Evolutionary conservation across 345 rosid species (phyloP), one percentile per base, ranked within the genome.

Genomic region (Bruguiera gymnorhiza): DNA sequence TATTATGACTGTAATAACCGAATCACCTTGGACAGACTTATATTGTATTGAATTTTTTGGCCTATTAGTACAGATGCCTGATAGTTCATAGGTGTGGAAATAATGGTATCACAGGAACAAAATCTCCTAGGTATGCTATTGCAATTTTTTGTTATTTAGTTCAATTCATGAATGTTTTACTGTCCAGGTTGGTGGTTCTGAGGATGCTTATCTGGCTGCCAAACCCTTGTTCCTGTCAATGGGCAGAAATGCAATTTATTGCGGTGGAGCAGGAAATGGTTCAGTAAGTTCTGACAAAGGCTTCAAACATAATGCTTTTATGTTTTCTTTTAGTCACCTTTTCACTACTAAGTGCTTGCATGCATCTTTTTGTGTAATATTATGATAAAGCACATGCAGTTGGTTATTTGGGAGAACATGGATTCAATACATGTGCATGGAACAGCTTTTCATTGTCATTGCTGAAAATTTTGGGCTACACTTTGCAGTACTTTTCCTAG

Each of bases 211-310:
- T 83, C 76, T 80, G 60, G 83, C 86, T 48, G 96, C 96, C 39
- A 86, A 74, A 74, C 85, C 89, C 58, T 73, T 94, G 73, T 83
- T 94, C 67, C 83, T 84, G 18, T 77, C 97, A 13, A 91, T 94
- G 98, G 98, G 96, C 1, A 86, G 75, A 81, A 88, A 76, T 70
- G 36, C 91, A 46, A 86, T 89, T 48, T 94, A 87, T 63, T 94
- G 98, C 77, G 98, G 97, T 66, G 95, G 89, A 82, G 80, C 93
- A 60, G 98, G 97, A 84, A 94, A 84, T 73, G 98, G 98, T 60
- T 84, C 98, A 23, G 98, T 91, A 88, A 83, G 96, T 78, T 81
- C 69, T 52, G 60, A 73, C 27, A 20, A 73, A 11, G 39, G 13
- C 31, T 48, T 51, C 7, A 18, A 48, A 66, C 59, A 60, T 61